Evolutionary conservation across 2,329 filamentous ascomycete genomes (phyloP).

Genomic region (Hymenoscyphus scutula): DNA sequence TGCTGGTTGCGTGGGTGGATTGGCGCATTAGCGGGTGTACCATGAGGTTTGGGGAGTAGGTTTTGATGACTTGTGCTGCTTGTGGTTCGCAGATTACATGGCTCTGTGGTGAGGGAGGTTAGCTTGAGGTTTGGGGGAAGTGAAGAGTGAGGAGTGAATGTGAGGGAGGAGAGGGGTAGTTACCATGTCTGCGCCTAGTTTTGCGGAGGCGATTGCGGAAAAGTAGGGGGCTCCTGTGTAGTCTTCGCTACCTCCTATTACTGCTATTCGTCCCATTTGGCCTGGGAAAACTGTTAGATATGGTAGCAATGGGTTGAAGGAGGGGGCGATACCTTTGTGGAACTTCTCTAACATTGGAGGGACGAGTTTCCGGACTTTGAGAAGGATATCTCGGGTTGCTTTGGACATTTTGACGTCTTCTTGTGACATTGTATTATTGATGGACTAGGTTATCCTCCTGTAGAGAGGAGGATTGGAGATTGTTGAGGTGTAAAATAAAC

Average conservation of each 20-base stretch:
- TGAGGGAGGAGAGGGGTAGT: constrained; percentile 20
- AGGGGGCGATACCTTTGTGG: constrained; percentile 71
- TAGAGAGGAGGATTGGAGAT: background rate
- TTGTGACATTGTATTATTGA: constrained; percentile 29
- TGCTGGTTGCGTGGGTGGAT: constrained; percentile 51
- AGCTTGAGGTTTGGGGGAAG: background rate
- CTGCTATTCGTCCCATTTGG: constrained; percentile 85
- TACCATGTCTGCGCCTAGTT: constrained; percentile 88
- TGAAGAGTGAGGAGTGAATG: too few species aligned
- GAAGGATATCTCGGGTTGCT: constrained; percentile 71
- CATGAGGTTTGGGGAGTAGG: constrained; percentile 97
- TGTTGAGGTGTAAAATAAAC: background rate
- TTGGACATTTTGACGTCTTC: constrained; percentile 55
- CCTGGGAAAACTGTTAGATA: constrained; percentile 50
- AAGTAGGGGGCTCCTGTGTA: constrained; percentile 98
- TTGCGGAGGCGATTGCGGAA: constrained; percentile 92
- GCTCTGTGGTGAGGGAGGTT: constrained; percentile 52
- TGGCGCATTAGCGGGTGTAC: constrained; percentile 95
- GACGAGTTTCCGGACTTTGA: constrained; percentile 83
- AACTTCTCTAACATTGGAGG: constrained; percentile 94
- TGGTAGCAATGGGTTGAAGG: background rate
- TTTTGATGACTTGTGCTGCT: constrained; percentile 88
- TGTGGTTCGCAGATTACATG: constrained; percentile 94
- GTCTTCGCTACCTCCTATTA: constrained; percentile 92
- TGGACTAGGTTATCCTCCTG: background rate